Conservation (phyloP, 164 flowering plant genomes). For the Vitis labrusca region DNA sequence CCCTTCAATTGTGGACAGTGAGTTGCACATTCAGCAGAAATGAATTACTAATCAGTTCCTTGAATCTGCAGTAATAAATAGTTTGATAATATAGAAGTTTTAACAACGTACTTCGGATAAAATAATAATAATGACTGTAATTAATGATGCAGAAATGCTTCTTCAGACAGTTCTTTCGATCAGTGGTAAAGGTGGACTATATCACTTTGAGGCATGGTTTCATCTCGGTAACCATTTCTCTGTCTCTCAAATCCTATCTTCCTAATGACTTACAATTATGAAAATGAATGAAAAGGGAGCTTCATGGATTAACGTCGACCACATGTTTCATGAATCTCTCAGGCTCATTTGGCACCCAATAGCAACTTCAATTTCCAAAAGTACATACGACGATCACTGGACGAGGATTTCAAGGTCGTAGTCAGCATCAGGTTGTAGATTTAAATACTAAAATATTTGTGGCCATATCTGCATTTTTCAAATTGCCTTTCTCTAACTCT, state of each 20-base stretch:
- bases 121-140: too few relatives aligned
- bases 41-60: too few relatives aligned
- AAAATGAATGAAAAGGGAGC: too few relatives aligned
- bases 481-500: background rate
- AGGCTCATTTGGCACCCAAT: slow-evolving; percentile 24
- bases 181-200: slow-evolving; percentile 31
- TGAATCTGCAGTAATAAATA: too few relatives aligned
- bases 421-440: slow-evolving; percentile 23
- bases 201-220: slow-evolving; percentile 31
- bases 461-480: too few relatives aligned
- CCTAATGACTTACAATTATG: too few relatives aligned
- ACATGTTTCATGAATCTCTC: background rate
- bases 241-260: too few relatives aligned
- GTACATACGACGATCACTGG: slow-evolving; percentile 20
- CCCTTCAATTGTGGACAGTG: slow-evolving; percentile 46
- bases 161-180: slow-evolving; percentile 27
- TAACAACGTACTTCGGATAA: too few relatives aligned
- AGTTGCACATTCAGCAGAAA: slow-evolving; percentile 13
- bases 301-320: too few relatives aligned
- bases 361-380: slow-evolving; percentile 25
- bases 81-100: too few relatives aligned
- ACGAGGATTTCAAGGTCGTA: slow-evolving; percentile 29
- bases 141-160: slow-evolving; percentile 36
- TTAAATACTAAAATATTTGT: background rate
- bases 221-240: slow-evolving; percentile 12